Conservation (phyloP, 169 alveolate species). For the Cryptosporidium sp. region DNA sequence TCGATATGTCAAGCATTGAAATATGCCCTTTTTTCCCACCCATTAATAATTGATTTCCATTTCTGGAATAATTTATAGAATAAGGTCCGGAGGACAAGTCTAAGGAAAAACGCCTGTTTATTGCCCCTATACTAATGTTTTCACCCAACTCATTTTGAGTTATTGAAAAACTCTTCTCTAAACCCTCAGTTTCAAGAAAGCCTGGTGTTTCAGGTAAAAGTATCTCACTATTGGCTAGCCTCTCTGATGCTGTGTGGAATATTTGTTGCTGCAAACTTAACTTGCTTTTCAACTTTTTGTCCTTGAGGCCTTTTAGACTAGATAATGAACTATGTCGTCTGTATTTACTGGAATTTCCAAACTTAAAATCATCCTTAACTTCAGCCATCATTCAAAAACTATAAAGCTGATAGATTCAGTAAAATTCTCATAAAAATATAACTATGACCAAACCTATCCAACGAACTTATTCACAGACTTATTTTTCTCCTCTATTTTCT, state of each 20-base stretch:
- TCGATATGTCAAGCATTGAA: slow-evolving; percentile 89
- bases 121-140: slow-evolving; percentile 71
- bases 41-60: slow-evolving; percentile 90
- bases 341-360: slow-evolving; percentile 28
- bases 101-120: slow-evolving; percentile 83
- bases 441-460: background rate
- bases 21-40: slow-evolving; percentile 95
- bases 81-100: slow-evolving; percentile 91
- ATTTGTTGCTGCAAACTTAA: slow-evolving; percentile 28
- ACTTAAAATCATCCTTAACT: background rate
- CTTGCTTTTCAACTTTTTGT: slow-evolving; percentile 50
- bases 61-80: slow-evolving; percentile 88
- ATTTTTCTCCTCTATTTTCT: background rate
- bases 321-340: slow-evolving; percentile 44
- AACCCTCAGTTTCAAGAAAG: slow-evolving; percentile 80
- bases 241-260: slow-evolving; percentile 63
- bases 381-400: background rate
- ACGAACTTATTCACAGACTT: background rate
- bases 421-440: background rate
- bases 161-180: slow-evolving; percentile 78
- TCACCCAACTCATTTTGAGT: slow-evolving; percentile 77
- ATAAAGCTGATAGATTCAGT: background rate
- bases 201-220: slow-evolving; percentile 67
- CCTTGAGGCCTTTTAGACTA: slow-evolving; percentile 47
- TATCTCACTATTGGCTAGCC: slow-evolving; percentile 59